phyloP scores from a whole-genome alignment of 768 basidiomycete genomes.

The Boletus huronensis region DNA sequence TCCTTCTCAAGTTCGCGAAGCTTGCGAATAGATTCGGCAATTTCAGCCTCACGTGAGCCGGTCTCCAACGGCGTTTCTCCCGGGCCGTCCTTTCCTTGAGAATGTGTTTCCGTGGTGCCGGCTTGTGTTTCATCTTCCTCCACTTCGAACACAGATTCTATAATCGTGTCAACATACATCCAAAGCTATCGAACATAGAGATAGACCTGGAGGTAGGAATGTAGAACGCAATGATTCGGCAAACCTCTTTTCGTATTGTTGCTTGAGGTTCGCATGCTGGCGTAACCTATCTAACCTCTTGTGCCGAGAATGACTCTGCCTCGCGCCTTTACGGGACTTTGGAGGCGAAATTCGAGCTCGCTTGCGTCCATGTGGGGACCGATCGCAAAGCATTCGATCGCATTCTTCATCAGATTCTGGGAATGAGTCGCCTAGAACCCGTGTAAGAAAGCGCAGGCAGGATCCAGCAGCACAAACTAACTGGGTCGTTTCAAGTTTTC shows the following conservation, averaged over 20 bases:
- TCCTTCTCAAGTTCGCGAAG: slow-evolving; percentile 65
- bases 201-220: slow-evolving; percentile 21
- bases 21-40: slow-evolving; percentile 65
- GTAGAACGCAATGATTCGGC: slow-evolving; percentile 35
- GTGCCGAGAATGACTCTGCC: slow-evolving; percentile 36
- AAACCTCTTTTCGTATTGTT: slow-evolving; percentile 35
- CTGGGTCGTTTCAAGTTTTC: slow-evolving; percentile 47
- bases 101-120: slow-evolving; percentile 2
- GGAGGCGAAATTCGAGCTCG: slow-evolving; percentile 52
- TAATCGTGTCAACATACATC: slow-evolving; percentile 1
- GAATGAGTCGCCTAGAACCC: slow-evolving; percentile 3
- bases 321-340: slow-evolving; percentile 36
- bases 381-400: slow-evolving; percentile 27
- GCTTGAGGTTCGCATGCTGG: slow-evolving; percentile 36
- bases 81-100: background rate
- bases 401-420: slow-evolving; percentile 33
- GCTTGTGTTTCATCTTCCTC: slow-evolving; percentile 10
- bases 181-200: background rate
- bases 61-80: slow-evolving; percentile 25
- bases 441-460: slow-evolving; percentile 1
- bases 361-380: slow-evolving; percentile 35
- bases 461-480: slow-evolving; percentile 17
- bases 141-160: slow-evolving; percentile 10
- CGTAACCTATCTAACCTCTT: slow-evolving; percentile 42
- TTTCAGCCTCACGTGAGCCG: slow-evolving; percentile 40